Evolutionary conservation across 1,284 basidiomycete genomes (phyloP), one percentile per base, ranked within the genome.

Genomic region (Irpex lacteus): DNA sequence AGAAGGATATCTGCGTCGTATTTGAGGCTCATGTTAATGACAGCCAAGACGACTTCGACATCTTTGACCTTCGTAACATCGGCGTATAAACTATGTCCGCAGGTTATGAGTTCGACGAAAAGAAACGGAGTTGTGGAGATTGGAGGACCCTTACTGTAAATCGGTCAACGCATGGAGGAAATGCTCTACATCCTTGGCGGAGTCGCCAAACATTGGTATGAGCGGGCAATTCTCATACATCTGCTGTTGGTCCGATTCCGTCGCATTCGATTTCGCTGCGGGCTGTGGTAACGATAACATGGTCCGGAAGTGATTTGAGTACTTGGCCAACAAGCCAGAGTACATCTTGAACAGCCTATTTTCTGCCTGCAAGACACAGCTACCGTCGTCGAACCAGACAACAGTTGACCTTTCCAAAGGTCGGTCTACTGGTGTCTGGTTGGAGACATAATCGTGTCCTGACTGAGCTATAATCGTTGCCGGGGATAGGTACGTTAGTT

Each of bases 351-450:
- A 65, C 1, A 61, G 26, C 4, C 18, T 60, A 19, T 50, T 21
- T 32, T 63, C 64, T 11, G 64, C 64, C 19, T 55, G 37, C 5
- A 63, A 49, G 18, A 65, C 61, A 53, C 62, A 40, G 34, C 60
- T 65, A 6, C 64, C 64, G 34, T 65, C 64, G 34, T 63, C 64
- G 37, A 60, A 65, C 64, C 64, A 65, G 58, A 65, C 55, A 21
- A 61, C 60, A 15, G 54, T 15, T 37, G 49, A 61, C 49, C 38
- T 57, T 40, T 60, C n/a, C 18, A 37, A 44, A 9, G 18, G 13
- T 8, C 34, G 54, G 19, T 56, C 32, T 21, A 56, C 54, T 15
- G 54, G 5, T 56, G 54, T 56, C 54, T 15, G 54, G 54, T 56
- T 56, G 26, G 32, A 44, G 40, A 11, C 34, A 32, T 36, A 7